Base-by-base conservation (phyloP, 2,329 filamentous ascomycete genomes). In the Trichoderma aggressivum region DNA sequence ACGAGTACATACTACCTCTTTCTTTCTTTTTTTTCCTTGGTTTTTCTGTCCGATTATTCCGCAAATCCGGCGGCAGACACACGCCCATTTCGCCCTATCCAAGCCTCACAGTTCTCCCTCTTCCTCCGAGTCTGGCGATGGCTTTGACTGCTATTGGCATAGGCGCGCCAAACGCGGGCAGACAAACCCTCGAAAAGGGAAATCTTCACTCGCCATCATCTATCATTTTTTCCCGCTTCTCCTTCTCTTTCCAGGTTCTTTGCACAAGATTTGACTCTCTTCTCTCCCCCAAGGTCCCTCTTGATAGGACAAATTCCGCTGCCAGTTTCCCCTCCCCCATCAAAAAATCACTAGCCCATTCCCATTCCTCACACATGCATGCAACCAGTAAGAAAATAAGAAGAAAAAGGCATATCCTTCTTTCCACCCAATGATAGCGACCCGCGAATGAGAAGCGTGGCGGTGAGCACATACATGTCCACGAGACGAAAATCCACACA, bases 381-480 rank as follows among this genome's bases (percentile, higher is more conserved):
- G 56, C 56, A n/a, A 30, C 56, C 28, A 59, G 32, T 32, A 34
- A 32, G 5, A 34, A 58, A 58, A 58, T n/a, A n/a, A n/a, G n/a
- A n/a, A n/a, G n/a, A 28, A 10, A 58, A 12, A 34, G 11, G 28
- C 16, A 18, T 12, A n/a, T n/a, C n/a, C n/a, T n/a, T 50, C 18
- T 59, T n/a, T 59, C 56, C 56, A 34, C 8, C 63, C 63, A 66
- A 66, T 66, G 32, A 56, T 24, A 34, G n/a, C 50, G 24, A 26
- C 21, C 63, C 43, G 55, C 62, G 70, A 71, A 66, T 60, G 16
- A 61, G 50, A 56, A 26, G 12, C 30, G 32, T 67, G 56, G 70
- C 70, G 70, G 70, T 71, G 70, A 71, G 61, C 59, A 62, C 70
- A 71, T 18, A 62, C 26, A 32, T 71, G 70, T 47, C 30, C 70